Conservation (phyloP, 148 eudicot genomes). For the Fagopyrum homotropicum region DNA sequence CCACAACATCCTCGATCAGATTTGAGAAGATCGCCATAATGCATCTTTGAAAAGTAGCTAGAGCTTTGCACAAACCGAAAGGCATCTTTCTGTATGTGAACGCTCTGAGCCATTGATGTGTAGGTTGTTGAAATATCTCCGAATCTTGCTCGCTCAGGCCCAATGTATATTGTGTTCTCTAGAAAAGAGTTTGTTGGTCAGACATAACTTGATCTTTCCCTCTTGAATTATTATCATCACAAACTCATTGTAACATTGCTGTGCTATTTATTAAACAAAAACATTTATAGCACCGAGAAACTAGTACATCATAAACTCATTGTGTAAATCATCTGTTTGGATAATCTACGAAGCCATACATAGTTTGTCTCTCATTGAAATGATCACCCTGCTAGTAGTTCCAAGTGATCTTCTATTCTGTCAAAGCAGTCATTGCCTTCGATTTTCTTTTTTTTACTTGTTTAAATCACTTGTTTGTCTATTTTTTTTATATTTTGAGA, state of each 20-base stretch:
- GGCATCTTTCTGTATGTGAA: too few species aligned
- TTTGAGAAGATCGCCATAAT: too few species aligned
- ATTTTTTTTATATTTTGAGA: slow-evolving; percentile 13
- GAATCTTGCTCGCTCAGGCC: slow-evolving; percentile 88
- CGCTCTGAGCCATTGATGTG: slow-evolving; percentile 8
- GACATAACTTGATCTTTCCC: slow-evolving; percentile 14
- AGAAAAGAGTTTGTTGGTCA: slow-evolving; percentile 55
- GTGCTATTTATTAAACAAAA: too few species aligned
- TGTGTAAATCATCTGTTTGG: not conserved
- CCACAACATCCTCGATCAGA: too few species aligned
- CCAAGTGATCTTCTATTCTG: not conserved
- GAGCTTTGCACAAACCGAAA: too few species aligned
- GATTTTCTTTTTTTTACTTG: not conserved
- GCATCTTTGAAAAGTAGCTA: too few species aligned
- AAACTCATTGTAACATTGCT: not conserved
- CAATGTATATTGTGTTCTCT: slow-evolving; percentile 85
- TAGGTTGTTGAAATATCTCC: slow-evolving; percentile 96
- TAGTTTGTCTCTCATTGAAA: not conserved
- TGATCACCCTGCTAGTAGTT: not conserved
- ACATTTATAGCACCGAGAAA: too few species aligned
- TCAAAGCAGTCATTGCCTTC: not conserved
- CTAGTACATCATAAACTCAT: not conserved
- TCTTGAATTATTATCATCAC: not conserved
- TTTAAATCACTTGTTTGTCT: not conserved
- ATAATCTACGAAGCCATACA: not conserved